Percentiles rank a stretch among this genome's conserved stretches.
phyloP scores from a whole-genome alignment of 2,329 filamentous ascomycete species.

The Huntiella bhutanensis region DNA sequence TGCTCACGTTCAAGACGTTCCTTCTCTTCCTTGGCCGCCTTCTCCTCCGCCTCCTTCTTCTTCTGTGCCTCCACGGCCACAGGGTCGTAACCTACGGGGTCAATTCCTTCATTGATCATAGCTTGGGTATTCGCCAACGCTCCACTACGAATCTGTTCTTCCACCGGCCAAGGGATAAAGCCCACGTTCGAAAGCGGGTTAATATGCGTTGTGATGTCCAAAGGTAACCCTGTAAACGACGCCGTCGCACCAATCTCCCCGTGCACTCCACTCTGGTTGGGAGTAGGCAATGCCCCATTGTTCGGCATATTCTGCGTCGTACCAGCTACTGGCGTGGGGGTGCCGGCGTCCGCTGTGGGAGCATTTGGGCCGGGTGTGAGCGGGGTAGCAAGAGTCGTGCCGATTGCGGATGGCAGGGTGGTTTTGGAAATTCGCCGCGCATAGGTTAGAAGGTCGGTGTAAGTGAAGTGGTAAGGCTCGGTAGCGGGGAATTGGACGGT shows the following conservation, averaged over 20 bases:
- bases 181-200: slow-evolving; percentile 36
- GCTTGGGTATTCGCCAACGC: slow-evolving; percentile 45
- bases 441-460: slow-evolving; percentile 57
- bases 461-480: slow-evolving; percentile 38
- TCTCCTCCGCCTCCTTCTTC: slow-evolving; percentile 31
- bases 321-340: slow-evolving; percentile 13
- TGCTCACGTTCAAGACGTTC: slow-evolving; percentile 28
- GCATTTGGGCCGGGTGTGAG: slow-evolving; percentile 14
- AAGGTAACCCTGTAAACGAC: slow-evolving; percentile 26
- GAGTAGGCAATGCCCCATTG: slow-evolving; percentile 7
- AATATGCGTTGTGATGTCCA: slow-evolving; percentile 28
- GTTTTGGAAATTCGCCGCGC: slow-evolving; percentile 65
- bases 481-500: slow-evolving; percentile 34
- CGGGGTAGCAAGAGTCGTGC: slow-evolving; percentile 17
- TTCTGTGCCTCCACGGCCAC: slow-evolving; percentile 32
- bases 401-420: slow-evolving; percentile 43
- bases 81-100: slow-evolving; percentile 42
- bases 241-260: slow-evolving; percentile 12
- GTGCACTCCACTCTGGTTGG: slow-evolving; percentile 15
- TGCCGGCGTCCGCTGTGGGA: slow-evolving; percentile 17
- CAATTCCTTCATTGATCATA: slow-evolving; percentile 41
- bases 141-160: slow-evolving; percentile 49
- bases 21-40: slow-evolving; percentile 26
- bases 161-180: slow-evolving; percentile 64
- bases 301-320: not conserved